Percentiles rank a stretch among this genome's conserved stretches.
Evolutionary conservation across 257 asterid genomes (phyloP).

Genomic region (Plantago major): DNA sequence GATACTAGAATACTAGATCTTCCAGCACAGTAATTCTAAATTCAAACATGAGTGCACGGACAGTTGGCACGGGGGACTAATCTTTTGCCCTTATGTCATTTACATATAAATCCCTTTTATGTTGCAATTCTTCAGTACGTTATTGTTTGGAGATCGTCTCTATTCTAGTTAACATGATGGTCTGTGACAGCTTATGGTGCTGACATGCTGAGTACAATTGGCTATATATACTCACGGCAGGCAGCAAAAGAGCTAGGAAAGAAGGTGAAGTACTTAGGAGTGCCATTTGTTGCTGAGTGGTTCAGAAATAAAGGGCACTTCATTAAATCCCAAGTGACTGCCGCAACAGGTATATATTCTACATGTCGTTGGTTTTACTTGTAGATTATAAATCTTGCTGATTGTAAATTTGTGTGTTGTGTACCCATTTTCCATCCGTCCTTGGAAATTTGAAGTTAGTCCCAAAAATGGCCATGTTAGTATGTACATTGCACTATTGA

Average conservation of each 20-base stretch:
- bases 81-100: background rate
- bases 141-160: conserved; percentile 12
- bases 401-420: no score
- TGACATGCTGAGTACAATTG: conserved; percentile 96
- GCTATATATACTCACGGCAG: conserved; percentile 91
- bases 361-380: background rate
- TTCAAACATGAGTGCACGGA: no score
- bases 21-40: no score
- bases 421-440: no score
- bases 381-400: no score
- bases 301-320: conserved; percentile 96
- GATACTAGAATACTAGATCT: no score
- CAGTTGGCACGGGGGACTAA: no score
- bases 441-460: no score
- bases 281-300: conserved; percentile 98
- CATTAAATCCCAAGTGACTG: conserved; percentile 97
- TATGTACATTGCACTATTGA: background rate
- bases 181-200: conserved; percentile 86
- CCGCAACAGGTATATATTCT: conserved; percentile 83
- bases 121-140: conserved; percentile 12
- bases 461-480: background rate
- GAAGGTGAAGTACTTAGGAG: conserved; percentile 89
- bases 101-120: conserved; percentile 9
- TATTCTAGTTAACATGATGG: conserved; percentile 28
- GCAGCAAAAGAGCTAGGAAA: conserved; percentile 98